Base-by-base conservation (phyloP, 2,329 filamentous ascomycete species). In the Aureobasidium lini region DNA sequence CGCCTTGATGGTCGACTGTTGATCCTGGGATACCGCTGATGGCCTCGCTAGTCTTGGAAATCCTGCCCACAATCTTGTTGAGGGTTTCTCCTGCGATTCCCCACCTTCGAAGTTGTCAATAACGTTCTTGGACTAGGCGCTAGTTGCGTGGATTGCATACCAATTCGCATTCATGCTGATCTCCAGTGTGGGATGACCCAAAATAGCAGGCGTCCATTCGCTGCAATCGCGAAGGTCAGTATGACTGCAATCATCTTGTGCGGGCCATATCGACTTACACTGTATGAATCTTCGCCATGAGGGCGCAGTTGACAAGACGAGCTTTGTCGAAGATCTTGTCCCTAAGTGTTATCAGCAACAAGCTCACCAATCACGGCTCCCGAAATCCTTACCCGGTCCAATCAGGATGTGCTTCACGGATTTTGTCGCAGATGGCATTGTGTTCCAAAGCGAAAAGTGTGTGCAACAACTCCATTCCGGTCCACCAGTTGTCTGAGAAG, bases 201-300 rank as follows among this genome's bases (percentile, higher is more conserved):
- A 69, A 34, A 79, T 77, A 3, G 75, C 77, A 1, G 76, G 76
- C 4, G 77, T 79, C 77, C 77, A 79, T 65, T 79, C 76, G 3
- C 48, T 52, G 10, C 3, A 16, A 7, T 37, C 32, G 23, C 16
- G 11, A n/a, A 1, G 3, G 36, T 52, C 15, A 52, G 49, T 4
- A n/a, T 7, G 8, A n/a, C 13, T 4, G 7, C 4, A 4, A 1
- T 15, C 13, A 31, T 13, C 15, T 42, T 1, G 2, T 2, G n/a
- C 16, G 31, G 5, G 37, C 13, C 6, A 3, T 6, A 6, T 9
- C 34, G 34, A 32, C 36, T 5, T 42, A 52, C 49, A 78, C 71
- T 0, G 77, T 79, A 62, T 79, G 76, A 43, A 79, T 78, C 66
- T 79, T 79, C 5, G 77, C 76, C 76, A 78, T 78, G 8, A 79